Conservation (phyloP, 495 filamentous ascomycete genomes). For the Hyaloscypha hepaticicola region DNA sequence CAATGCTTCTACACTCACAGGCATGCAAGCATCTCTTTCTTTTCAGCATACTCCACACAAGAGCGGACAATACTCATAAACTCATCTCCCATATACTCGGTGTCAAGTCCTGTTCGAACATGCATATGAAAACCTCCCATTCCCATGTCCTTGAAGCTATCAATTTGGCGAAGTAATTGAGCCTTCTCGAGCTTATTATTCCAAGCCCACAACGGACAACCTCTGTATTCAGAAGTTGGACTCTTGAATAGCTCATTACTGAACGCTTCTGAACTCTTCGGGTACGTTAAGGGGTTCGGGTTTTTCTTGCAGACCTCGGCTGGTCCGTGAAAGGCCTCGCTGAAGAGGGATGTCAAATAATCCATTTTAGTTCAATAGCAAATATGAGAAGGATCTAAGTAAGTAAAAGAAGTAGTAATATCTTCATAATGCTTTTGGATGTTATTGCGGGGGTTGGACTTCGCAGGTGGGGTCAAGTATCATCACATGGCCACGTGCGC, state of each 20-base stretch:
- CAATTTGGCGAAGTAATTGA: slow-evolving; percentile 31
- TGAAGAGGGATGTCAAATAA: too few relatives aligned
- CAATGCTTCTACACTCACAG: too few relatives aligned
- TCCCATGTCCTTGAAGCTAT: slow-evolving; percentile 31
- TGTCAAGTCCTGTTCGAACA: slow-evolving; percentile 31
- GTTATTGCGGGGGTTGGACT: neutral
- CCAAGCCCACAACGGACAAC: slow-evolving; percentile 33
- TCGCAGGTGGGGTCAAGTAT: neutral
- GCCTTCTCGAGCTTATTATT: slow-evolving; percentile 26
- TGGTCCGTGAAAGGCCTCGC: too few relatives aligned
- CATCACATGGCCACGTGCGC: neutral
- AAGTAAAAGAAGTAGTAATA: neutral
- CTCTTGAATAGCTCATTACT: slow-evolving; percentile 23
- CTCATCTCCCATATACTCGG: slow-evolving; percentile 31
- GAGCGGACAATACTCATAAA: slow-evolving; percentile 29
- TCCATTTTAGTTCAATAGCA: too few relatives aligned
- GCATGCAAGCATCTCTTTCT: slow-evolving; percentile 32
- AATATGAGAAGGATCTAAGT: too few relatives aligned
- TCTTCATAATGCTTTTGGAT: too few relatives aligned
- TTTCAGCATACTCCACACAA: slow-evolving; percentile 32
- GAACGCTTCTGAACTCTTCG: slow-evolving; percentile 27
- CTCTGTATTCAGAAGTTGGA: slow-evolving; percentile 32
- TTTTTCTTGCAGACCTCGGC: too few relatives aligned
- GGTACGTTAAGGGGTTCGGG: slow-evolving; percentile 32
- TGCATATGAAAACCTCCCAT: slow-evolving; percentile 35